These are phyloP conservation scores for Geranium rotundifolium DNA, from an alignment of 345 rosid genomes.

Conservation along the genomic window DNA sequence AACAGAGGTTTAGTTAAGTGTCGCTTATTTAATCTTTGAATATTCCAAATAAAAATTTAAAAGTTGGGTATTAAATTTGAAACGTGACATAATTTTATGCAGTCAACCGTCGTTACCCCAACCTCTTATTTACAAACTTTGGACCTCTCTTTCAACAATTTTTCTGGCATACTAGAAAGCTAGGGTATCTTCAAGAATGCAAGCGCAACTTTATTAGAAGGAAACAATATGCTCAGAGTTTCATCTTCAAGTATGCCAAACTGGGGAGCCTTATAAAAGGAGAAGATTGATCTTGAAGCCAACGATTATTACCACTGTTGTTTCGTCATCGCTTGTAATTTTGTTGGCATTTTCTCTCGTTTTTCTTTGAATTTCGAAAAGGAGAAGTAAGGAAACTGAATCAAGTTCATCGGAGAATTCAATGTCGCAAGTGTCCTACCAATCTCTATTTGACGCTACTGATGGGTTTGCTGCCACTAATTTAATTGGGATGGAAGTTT, in stretches of 20 bases:
- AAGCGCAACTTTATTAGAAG: background rate
- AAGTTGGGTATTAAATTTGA: too few relatives aligned
- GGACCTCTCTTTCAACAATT: constrained; percentile 15
- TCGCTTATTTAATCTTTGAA: too few relatives aligned
- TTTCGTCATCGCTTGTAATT: background rate
- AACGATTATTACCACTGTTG: background rate
- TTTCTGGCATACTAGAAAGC: constrained; percentile 9
- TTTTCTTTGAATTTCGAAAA: background rate
- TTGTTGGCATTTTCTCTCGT: background rate
- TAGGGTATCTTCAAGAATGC: constrained; percentile 13
- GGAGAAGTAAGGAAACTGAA: background rate
- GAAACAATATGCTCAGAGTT: constrained; percentile 6
- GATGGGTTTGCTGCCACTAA: constrained; percentile 5
- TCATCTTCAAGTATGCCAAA: constrained; percentile 4
- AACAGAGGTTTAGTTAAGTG: too few relatives aligned
- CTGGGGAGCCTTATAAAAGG: background rate
- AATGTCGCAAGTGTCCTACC: constrained; percentile 9
- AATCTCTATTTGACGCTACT: constrained; percentile 2
- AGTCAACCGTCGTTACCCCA: too few relatives aligned
- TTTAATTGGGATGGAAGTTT: constrained; percentile 12
- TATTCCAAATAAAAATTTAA: too few relatives aligned
- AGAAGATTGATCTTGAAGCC: background rate
- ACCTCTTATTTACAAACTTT: constrained; percentile 1
- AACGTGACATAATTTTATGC: too few relatives aligned
- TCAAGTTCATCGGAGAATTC: background rate